These are phyloP conservation scores for Lasiodiplodia sp. DNA, from an alignment of 2,329 filamentous ascomycete genomes.

Conservation along the genomic window DNA sequence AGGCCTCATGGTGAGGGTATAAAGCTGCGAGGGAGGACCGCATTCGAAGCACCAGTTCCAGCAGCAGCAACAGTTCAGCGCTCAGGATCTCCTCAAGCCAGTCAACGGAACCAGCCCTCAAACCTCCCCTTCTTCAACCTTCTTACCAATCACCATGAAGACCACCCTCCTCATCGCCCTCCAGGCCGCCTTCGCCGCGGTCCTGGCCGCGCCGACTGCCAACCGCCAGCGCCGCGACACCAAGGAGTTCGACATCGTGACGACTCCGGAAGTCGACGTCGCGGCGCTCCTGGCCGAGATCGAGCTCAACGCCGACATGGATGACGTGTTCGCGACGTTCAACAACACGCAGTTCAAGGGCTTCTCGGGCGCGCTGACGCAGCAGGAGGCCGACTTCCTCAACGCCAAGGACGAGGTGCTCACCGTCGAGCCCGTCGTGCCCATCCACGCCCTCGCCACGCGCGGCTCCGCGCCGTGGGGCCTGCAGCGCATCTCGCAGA, in stretches of 20 bases:
- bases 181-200: slow-evolving; percentile 1
- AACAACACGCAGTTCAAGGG: slow-evolving; percentile 29
- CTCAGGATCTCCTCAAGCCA: neutral
- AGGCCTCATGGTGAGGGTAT: neutral
- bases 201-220: slow-evolving; percentile 14
- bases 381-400: slow-evolving; percentile 9
- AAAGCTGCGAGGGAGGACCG: neutral
- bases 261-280: neutral
- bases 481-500: slow-evolving; percentile 40
- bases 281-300: neutral
- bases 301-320: slow-evolving; percentile 18
- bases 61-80: neutral
- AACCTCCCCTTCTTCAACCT: no score
- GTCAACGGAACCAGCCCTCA: neutral
- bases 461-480: slow-evolving; percentile 38
- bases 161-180: slow-evolving; percentile 8
- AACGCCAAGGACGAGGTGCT: slow-evolving; percentile 11
- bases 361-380: slow-evolving; percentile 15
- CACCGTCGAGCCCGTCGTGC: slow-evolving; percentile 8
- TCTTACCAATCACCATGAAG: slow-evolving; percentile 8
- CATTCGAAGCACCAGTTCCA: neutral
- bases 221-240: slow-evolving; percentile 1
- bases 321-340: slow-evolving; percentile 18
- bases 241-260: slow-evolving; percentile 25
- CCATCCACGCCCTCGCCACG: neutral